phyloP scores from a whole-genome alignment of 306 rosid species.

The Benincasa hispida region DNA sequence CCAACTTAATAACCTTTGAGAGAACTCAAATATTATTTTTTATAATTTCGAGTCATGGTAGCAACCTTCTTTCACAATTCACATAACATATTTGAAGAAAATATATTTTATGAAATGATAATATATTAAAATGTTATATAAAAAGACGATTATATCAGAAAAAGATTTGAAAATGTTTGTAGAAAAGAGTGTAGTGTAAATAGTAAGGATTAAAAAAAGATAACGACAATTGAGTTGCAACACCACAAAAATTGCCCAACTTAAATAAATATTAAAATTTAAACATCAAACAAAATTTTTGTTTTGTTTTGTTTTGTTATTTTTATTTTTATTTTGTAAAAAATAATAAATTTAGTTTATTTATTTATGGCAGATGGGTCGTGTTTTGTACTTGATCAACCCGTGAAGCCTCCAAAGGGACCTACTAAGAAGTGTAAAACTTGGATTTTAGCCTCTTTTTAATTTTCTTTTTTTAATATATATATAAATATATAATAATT shows the following conservation, averaged over 20 bases:
- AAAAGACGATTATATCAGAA: no score
- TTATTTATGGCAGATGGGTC: neutral
- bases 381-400: neutral
- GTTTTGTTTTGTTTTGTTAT: neutral
- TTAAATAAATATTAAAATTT: neutral
- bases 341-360: neutral
- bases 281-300: neutral
- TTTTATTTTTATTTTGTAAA: no score
- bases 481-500: neutral
- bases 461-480: neutral
- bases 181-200: neutral
- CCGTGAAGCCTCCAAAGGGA: neutral
- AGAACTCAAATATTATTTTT: neutral
- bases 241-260: no score
- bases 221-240: neutral
- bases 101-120: no score
- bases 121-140: no score
- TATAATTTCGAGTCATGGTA: neutral
- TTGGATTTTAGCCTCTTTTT: neutral
- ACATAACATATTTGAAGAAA: no score
- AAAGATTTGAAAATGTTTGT: neutral
- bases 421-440: neutral
- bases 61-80: no score
- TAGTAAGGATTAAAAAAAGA: neutral
- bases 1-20: neutral